Percentiles rank a stretch among this genome's conserved stretches.
phyloP scores from a whole-genome alignment of 2,329 filamentous ascomycete genomes.

The Eurotiales sp. region DNA sequence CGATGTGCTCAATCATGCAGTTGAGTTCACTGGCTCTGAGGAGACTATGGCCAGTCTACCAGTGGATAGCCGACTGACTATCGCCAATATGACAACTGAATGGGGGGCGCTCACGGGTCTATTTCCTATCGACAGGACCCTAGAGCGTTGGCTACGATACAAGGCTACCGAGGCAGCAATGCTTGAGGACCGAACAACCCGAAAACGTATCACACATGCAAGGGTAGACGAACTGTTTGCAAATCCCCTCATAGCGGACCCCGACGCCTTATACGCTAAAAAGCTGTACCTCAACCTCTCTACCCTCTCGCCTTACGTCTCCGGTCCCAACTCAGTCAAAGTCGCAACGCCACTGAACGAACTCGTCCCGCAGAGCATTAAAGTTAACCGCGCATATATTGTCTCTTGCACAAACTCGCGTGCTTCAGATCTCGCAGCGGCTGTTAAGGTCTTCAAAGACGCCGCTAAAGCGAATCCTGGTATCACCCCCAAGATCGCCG shows the following conservation, averaged over 20 bases:
- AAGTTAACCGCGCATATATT: slow-evolving; percentile 78
- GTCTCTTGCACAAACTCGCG: slow-evolving; percentile 88
- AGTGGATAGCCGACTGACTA: slow-evolving; percentile 68
- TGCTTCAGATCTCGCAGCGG: slow-evolving; percentile 73
- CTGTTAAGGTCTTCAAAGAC: slow-evolving; percentile 80
- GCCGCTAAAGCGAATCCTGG: slow-evolving; percentile 57
- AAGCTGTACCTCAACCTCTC: slow-evolving; percentile 76
- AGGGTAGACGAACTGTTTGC: slow-evolving; percentile 68
- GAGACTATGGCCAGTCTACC: slow-evolving; percentile 70
- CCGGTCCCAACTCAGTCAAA: slow-evolving; percentile 90
- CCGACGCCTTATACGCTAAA: slow-evolving; percentile 77
- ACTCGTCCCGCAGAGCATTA: slow-evolving; percentile 69
- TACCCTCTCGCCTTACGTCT: slow-evolving; percentile 76
- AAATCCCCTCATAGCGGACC: slow-evolving; percentile 67
- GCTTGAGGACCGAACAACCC: slow-evolving; percentile 46
- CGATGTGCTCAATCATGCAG: slow-evolving; percentile 84
- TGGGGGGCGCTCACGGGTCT: slow-evolving; percentile 71
- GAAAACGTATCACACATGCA: slow-evolving; percentile 66
- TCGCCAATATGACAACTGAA: slow-evolving; percentile 75
- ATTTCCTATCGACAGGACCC: slow-evolving; percentile 74
- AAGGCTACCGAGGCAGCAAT: slow-evolving; percentile 73
- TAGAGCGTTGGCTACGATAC: slow-evolving; percentile 69
- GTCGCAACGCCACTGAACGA: slow-evolving; percentile 72
- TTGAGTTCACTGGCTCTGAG: slow-evolving; percentile 81
- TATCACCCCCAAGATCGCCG: slow-evolving; percentile 69